Percentiles rank a stretch among this genome's conserved stretches.
Conservation (phyloP, 805 yeast genomes). For the Torulaspora microellipsoides region DNA sequence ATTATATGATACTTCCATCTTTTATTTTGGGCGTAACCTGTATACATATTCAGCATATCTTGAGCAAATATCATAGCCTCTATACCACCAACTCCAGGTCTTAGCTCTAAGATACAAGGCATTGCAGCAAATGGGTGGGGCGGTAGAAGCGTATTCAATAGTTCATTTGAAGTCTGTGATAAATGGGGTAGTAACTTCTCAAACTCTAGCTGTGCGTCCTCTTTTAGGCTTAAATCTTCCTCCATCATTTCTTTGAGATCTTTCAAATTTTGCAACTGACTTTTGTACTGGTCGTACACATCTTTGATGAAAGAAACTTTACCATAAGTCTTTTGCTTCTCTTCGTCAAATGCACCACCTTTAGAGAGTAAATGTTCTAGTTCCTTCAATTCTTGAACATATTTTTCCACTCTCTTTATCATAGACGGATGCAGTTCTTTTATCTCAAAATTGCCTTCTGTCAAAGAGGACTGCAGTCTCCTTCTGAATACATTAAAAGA, state of each 20-base stretch:
- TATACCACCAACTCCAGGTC: conserved; percentile 96
- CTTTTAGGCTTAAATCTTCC: conserved; percentile 36
- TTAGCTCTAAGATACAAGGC: conserved; percentile 73
- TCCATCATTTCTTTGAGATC: conserved; percentile 36
- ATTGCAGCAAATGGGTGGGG: conserved; percentile 70
- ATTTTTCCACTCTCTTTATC: conserved; percentile 42
- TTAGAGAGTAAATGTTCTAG: conserved; percentile 42
- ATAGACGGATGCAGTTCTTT: conserved; percentile 48
- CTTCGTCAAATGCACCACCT: conserved; percentile 42
- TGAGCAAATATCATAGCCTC: conserved; percentile 87
- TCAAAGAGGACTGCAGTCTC: conserved; percentile 12
- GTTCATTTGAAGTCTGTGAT: conserved; percentile 37
- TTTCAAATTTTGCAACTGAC: conserved; percentile 29
- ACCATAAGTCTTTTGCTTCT: conserved; percentile 47
- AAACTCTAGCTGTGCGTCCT: conserved; percentile 63
- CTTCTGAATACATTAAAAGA: no score
- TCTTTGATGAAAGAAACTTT: conserved; percentile 43
- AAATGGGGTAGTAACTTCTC: conserved; percentile 43
- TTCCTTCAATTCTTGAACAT: conserved; percentile 39
- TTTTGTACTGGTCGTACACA: conserved; percentile 37
- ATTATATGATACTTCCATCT: conserved; percentile 65
- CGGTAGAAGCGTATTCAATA: conserved; percentile 66
- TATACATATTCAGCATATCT: conserved; percentile 78
- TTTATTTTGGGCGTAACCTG: conserved; percentile 57
- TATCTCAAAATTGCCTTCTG: conserved; percentile 10